Evolutionary conservation across 2,329 filamentous ascomycete species (phyloP), one percentile per base, ranked within the genome.

Genomic region (Amylocarpus encephaloides): DNA sequence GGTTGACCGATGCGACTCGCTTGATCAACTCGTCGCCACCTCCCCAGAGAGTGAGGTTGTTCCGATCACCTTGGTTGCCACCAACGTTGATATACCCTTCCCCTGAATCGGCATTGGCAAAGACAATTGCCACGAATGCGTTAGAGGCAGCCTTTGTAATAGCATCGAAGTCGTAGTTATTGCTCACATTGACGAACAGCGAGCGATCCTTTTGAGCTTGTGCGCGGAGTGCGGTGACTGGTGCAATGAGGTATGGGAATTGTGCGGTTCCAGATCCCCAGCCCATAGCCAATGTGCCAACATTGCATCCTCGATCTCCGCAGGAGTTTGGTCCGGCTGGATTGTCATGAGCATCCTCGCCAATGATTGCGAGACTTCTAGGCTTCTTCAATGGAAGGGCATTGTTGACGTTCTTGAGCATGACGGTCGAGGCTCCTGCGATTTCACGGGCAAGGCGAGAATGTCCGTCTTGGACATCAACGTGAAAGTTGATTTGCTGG

Each of bases 41-140:
- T 53, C 83, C 77, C 92, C 92, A 97, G 0, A 95, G 73, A 0
- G 90, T 95, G 32, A 98, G 74, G 70, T 98, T 96, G 64, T 91
- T 93, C 47, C 92, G 83, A 67, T 97, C 92, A 51, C 93, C 92
- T 52, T 75, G 71, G 66, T 96, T 96, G 47, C 80, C 84, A 53
- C 91, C 91, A 1, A 94, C 79, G 11, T 72, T 77, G 63, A 97
- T 88, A 69, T 80, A 96, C 6, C 85, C 89, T 69, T 97, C 93
- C 43, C 92, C 92, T 1, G 83, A 78, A 65, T 91, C 77, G 11
- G 91, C 83, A 59, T 95, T 95, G 60, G 86, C 91, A 61, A 97
- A 97, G 7, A 96, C 90, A 33, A 97, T 77, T 57, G 91, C 75
- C 1, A 85, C 83, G 43, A 82, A 82, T 18, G 78, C 75, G 58